These are phyloP conservation scores for Paramecium octaurelia DNA, from an alignment of 73 alveolate genomes.

Conservation along the genomic window DNA sequence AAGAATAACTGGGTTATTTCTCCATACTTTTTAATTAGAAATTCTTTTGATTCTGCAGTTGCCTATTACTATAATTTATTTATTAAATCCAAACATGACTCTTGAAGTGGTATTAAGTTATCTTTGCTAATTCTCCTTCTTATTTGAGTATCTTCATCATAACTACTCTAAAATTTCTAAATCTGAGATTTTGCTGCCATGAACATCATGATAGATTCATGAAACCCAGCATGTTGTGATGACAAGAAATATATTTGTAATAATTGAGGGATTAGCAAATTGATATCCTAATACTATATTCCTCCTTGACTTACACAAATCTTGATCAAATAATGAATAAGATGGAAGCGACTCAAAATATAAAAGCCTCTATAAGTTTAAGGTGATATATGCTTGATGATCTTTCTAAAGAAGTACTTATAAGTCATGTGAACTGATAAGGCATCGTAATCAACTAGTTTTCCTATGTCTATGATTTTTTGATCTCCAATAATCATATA, in stretches of 20 bases:
- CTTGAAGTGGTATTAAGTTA: neutral
- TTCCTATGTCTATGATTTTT: constrained; percentile 19
- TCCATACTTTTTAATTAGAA: neutral
- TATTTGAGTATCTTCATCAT: neutral
- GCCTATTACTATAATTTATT: neutral
- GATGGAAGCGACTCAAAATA: neutral
- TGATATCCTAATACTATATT: neutral
- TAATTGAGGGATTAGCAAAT: neutral
- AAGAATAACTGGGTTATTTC: neutral
- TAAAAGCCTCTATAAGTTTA: constrained; percentile 46
- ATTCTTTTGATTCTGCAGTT: neutral
- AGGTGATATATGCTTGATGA: neutral
- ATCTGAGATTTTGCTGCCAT: neutral
- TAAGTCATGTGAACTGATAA: constrained; percentile 42
- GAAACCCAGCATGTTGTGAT: constrained; percentile 54
- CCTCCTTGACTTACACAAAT: neutral
- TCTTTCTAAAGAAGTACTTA: constrained; percentile 41
- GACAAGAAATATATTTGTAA: neutral
- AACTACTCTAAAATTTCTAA: neutral
- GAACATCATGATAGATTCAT: constrained; percentile 39
- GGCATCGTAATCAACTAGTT: constrained; percentile 40
- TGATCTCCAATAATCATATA: constrained; percentile 27
- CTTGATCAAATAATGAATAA: constrained; percentile 29
- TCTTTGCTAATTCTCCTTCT: constrained; percentile 1
- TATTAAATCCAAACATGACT: neutral